Conservation (phyloP, 768 basidiomycete species). For the Boletus subcaerulescens region DNA sequence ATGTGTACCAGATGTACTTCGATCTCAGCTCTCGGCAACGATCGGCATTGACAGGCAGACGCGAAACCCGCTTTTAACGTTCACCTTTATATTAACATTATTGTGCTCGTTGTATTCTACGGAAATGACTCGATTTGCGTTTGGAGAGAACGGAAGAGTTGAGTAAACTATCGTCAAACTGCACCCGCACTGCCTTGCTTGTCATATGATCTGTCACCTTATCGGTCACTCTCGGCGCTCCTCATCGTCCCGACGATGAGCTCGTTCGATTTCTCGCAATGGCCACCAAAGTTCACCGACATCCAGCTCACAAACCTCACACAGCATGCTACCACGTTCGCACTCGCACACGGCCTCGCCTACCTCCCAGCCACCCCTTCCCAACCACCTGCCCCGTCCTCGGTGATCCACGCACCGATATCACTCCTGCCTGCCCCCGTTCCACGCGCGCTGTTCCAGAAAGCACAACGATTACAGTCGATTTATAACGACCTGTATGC, state of each 20-base stretch:
- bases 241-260: slow-evolving; percentile 13
- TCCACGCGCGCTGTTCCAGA: slow-evolving; percentile 66
- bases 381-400: slow-evolving; percentile 52
- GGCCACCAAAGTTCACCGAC: slow-evolving; percentile 72
- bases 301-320: slow-evolving; percentile 59
- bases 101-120: too few species aligned
- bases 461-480: slow-evolving; percentile 64
- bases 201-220: background rate
- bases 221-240: background rate
- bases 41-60: too few species aligned
- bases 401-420: slow-evolving; percentile 89
- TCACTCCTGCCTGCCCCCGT: slow-evolving; percentile 87
- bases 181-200: too few species aligned
- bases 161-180: too few species aligned
- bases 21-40: too few species aligned
- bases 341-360: slow-evolving; percentile 80
- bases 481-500: slow-evolving; percentile 86
- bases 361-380: slow-evolving; percentile 60
- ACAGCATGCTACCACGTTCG: slow-evolving; percentile 72
- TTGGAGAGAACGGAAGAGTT: too few species aligned
- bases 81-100: too few species aligned
- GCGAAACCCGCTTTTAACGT: too few species aligned
- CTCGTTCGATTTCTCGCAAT: slow-evolving; percentile 50
- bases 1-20: too few species aligned
- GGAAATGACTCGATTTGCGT: too few species aligned